These are phyloP conservation scores for Botrytis fabae DNA, from an alignment of 2,329 filamentous ascomycete genomes.

Conservation along the genomic window DNA sequence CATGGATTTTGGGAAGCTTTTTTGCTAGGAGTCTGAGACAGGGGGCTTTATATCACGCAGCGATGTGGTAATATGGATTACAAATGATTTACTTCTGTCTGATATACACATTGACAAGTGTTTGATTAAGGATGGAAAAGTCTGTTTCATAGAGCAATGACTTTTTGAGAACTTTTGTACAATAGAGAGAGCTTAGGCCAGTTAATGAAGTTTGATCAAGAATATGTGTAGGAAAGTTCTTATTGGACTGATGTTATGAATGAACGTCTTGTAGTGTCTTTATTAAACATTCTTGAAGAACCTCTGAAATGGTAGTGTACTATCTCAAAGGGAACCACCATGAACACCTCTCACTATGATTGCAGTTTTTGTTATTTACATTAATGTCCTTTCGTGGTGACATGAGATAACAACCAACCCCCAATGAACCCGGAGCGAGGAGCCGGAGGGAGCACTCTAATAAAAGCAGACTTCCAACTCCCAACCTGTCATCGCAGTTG, in stretches of 20 bases:
- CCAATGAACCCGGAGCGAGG: neutral
- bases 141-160: slow-evolving; percentile 14
- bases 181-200: slow-evolving; percentile 21
- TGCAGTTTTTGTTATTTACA: neutral
- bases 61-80: slow-evolving; percentile 25
- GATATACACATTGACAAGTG: slow-evolving; percentile 10
- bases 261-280: neutral
- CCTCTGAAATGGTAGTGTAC: neutral
- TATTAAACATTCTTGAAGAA: neutral
- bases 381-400: neutral
- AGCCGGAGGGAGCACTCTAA: neutral
- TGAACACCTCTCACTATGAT: neutral
- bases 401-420: neutral
- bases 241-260: neutral
- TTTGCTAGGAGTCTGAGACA: slow-evolving; percentile 19
- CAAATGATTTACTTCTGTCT: slow-evolving; percentile 19
- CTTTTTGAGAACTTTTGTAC: slow-evolving; percentile 22
- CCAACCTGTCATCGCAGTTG: neutral
- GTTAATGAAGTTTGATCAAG: slow-evolving; percentile 23
- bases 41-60: slow-evolving; percentile 24
- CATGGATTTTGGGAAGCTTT: slow-evolving; percentile 16
- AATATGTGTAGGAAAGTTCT: neutral
- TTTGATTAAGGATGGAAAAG: slow-evolving; percentile 20
- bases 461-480: neutral
- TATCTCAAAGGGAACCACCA: neutral